Conservation (phyloP, 257 asterid species). For the Fraxinus cuspidata region DNA sequence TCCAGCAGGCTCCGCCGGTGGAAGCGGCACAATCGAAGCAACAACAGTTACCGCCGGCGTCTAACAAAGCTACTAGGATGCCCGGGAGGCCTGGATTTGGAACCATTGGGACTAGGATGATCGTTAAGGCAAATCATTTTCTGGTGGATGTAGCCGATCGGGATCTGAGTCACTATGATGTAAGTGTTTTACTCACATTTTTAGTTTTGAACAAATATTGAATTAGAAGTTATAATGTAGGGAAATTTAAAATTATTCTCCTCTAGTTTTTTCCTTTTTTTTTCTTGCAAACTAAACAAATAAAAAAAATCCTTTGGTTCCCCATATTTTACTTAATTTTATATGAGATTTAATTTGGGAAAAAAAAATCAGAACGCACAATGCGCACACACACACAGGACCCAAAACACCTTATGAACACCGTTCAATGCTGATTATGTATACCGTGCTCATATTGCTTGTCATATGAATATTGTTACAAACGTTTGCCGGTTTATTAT, state of each 20-base stretch:
- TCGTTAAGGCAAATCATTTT: slow-evolving; percentile 69
- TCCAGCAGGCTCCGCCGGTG: background rate
- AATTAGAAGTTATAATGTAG: background rate
- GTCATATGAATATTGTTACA: background rate
- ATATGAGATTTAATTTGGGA: too few species aligned
- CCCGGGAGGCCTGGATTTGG: slow-evolving; percentile 71
- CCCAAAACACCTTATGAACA: background rate
- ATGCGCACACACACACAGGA: background rate
- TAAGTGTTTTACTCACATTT: slow-evolving; percentile 27
- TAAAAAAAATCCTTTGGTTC: too few species aligned
- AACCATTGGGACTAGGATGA: slow-evolving; percentile 23
- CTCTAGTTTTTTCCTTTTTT: background rate
- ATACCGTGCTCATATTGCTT: background rate
- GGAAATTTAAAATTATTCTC: background rate
- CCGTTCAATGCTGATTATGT: background rate
- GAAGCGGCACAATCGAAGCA: background rate
- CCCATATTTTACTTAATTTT: too few species aligned
- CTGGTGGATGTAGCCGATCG: slow-evolving; percentile 48
- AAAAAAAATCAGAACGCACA: background rate
- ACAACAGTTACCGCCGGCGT: slow-evolving; percentile 43
- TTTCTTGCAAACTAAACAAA: background rate
- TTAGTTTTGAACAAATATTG: background rate
- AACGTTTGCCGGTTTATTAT: background rate
- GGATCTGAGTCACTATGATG: slow-evolving; percentile 76
- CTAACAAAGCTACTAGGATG: slow-evolving; percentile 46